Evolutionary conservation across 148 eudicot genomes (phyloP), one percentile per base, ranked within the genome.

Genomic region (Vaccinium myrtillus): DNA sequence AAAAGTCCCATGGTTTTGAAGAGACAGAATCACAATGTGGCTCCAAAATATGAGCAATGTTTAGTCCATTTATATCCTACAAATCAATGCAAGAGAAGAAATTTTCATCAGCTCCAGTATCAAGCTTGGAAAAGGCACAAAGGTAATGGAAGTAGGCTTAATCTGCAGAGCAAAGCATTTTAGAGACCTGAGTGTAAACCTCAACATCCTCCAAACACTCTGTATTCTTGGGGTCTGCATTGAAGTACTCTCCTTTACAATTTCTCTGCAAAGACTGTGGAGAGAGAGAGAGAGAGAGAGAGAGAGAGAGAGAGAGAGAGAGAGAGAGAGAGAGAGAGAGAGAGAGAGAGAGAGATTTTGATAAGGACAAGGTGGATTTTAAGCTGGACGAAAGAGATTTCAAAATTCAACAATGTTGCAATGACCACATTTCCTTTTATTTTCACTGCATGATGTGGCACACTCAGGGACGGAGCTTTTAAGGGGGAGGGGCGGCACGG

Each of bases 11-110:
- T 21, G 59, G 65, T 10, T 75, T 74, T 25, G 36, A 58, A 30
- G 46, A 70, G 3, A 50, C 85, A 69, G 69, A 82, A 48, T 32
- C 85, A 58, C 87, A 87, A 6, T 19, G 8, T 13, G 85, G 85
- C 46, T 78, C 82, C 83, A 87, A 78, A 77, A 87, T 61, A 2
- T 85, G 77, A 48, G 53, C 25, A 55, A 5, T 1, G 6, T 71
- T 6, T 19, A 87, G 46, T 82, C 87, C 89, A 48, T 43, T 70
- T 23, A 10, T 58, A 71, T 76, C 23, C 89, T 87, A 46, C 65
- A 77, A 78, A 61, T 61, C 25, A 61, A 77, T 43, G 65, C 27
- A 19, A 84, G 43, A 36, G 11, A 53, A 54, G 32, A 43, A 61
- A 21, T 1, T 16, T n/a, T 21, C 67, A 61, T 61, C 0, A 19